phyloP scores from a whole-genome alignment of 1,284 basidiomycete species.

The Rhodotorula sp. region DNA sequence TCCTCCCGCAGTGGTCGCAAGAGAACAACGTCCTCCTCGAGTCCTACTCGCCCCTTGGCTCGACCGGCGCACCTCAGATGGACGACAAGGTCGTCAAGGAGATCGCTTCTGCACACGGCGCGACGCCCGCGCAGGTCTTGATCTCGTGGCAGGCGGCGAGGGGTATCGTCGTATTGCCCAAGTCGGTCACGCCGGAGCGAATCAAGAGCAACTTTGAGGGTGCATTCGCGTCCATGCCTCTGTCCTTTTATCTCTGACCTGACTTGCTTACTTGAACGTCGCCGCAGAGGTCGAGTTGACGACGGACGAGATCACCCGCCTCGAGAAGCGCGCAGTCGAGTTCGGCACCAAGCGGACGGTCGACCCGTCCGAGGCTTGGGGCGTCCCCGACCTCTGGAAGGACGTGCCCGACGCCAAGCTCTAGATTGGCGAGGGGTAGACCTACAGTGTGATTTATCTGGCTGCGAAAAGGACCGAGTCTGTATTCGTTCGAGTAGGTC shows the following conservation, averaged over 20 bases:
- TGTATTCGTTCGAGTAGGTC: background rate
- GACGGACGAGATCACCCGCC: constrained; percentile 57
- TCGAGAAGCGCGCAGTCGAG: constrained; percentile 62
- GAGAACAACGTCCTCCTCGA: constrained; percentile 69
- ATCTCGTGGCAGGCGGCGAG: constrained; percentile 62
- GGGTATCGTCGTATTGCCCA: constrained; percentile 70
- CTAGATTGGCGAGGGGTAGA: background rate
- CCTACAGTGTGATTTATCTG: background rate
- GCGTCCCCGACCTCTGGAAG: constrained; percentile 48
- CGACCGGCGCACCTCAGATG: constrained; percentile 61
- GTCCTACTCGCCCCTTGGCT: constrained; percentile 81
- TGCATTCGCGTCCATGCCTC: background rate
- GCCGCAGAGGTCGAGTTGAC: constrained; percentile 59
- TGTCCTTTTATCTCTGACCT: background rate
- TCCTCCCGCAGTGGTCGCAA: constrained; percentile 60
- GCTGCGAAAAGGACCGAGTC: background rate
- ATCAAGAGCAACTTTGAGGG: constrained; percentile 67
- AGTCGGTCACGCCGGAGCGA: constrained; percentile 70
- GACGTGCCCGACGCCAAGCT: background rate
- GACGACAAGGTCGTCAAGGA: constrained; percentile 57
- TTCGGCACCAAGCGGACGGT: constrained; percentile 60
- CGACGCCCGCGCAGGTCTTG: constrained; percentile 64
- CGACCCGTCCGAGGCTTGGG: constrained; percentile 65
- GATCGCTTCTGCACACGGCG: constrained; percentile 55
- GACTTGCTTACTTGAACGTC: background rate